Evolutionary conservation across 768 basidiomycete genomes (phyloP), one percentile per base, ranked within the genome.

Genomic region (Rubroboletus satanas): DNA sequence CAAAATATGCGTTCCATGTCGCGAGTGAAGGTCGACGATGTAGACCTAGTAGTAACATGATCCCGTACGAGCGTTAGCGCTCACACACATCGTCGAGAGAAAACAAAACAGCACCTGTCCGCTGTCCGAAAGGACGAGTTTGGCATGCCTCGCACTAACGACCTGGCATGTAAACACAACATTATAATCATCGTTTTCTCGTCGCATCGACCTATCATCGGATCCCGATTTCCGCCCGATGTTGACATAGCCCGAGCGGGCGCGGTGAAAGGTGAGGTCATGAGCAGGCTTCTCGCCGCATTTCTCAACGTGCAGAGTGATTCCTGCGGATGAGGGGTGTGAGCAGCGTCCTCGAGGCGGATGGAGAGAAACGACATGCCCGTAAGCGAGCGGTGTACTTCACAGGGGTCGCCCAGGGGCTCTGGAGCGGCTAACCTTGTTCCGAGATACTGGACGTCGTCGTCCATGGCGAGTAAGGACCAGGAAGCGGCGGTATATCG

Each of bases 61-160:
- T n/a, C 45, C 33, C 32, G 11, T n/a, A 5, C 11, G 54, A 51
- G 57, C 50, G 31, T 62, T n/a, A 58, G 66, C 57, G 47, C 60
- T 57, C 52, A 45, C 51, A 60, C 38, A 61, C 53, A 62, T 43
- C 54, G 37, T 53, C 46, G 39, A 49, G 2, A 46, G 54, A 45
- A 36, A 41, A 45, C 55, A 63, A 59, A 41, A 45, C 55, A 63
- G 59, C 79, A 90, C 88, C 74, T 81, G 79, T 44, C 88, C 87
- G 58, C 77, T 79, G 62, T 88, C 84, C 5, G 84, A 77, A 68
- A 90, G 85, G 21, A 79, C 77, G 56, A 92, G 83, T 77, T 83
- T 88, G 53, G 89, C 88, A 73, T 92, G 89, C 64, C 74, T 81
- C 26, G 89, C 80, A 67, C 87, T 89, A 59, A 92, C 85, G 44